Evolutionary conservation across 2,329 filamentous ascomycete species (phyloP), one percentile per base, ranked within the genome.

Genomic region (Penicillium sp.): DNA sequence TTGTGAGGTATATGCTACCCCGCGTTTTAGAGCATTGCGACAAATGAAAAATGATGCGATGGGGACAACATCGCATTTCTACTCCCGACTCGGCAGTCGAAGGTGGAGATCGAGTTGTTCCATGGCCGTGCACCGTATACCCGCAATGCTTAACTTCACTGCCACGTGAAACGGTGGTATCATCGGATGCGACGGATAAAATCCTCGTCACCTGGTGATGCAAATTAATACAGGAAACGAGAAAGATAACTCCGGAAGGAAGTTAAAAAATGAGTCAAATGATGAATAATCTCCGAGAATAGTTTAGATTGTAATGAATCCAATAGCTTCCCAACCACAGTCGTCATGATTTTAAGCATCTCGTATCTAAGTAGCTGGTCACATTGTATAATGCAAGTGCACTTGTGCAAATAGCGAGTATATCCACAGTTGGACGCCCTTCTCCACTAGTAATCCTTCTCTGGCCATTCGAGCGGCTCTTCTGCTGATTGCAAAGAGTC

Each of bases 121-220:
- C 46, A 57, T 35, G 54, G 51, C 57, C 54, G 54, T 54, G 54
- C 51, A 48, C 51, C 27, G 31, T 47, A 56, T 57, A 54, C 49
- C 51, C 54, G 43, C 52, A 55, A 55, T 58, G 54, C 56, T 59
- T 59, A 55, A 57, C 52, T 55, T 55, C 40, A 51, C 45, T 40
- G 31, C 48, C 49, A 44, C 49, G 56, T 56, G 56, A 58, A 53
- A 25, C 31, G 8, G 37, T 22, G 6, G 37, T 22, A 12, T 22
- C 18, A 6, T 40, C 9, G n/a, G 8, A 3, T 22, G 6, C 6
- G 26, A 27, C 15, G 14, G 22, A 20, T 31, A 20, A 22, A 46
- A 12, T 18, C 9, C 8, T 25, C 15, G 42, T 45, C 23, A 45
- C 27, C 23, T 35, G 31, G 31, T 12, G 12, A n/a, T n/a, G n/a